Base-by-base conservation (phyloP, 768 basidiomycete species). In the Daedalea quercina region DNA sequence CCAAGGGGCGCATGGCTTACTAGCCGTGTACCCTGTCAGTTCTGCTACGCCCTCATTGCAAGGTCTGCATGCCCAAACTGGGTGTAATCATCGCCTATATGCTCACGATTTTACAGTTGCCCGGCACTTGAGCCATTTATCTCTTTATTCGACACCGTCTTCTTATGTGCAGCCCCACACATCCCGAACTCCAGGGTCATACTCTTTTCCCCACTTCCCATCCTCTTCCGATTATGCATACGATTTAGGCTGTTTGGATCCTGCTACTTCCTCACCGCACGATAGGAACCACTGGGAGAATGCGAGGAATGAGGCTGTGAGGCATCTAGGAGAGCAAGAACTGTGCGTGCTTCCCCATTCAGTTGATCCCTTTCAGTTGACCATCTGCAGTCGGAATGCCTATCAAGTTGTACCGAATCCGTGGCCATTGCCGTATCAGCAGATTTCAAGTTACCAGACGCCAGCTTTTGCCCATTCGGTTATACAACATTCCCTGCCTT, bases 31-130 rank as follows among this genome's bases (percentile, higher is more conserved):
- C 65, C 85, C 89, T 35, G 76, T 84, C 61, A 84, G 84, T 35
- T 89, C 87, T 54, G 82, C 84, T 24, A 86, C 83, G 3, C 87
- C 87, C n/a, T 78, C 86, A 8, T 74, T 80, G 34, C 88, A 90
- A 63, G 86, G 89, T 87, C 63, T 56, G 69, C 33, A 22, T 35
- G 23, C 25, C 40, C 57, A 9, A 57, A 8, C 47, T 3, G 6
- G 54, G 44, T 55, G 54, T 63, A 42, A 28, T 23, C 26, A 0
- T 31, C 12, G 44, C 42, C 47, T 42, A 57, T 57, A 63, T 63
- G 60, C 50, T 63, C n/a, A 57, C 25, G 20, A 17, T 24, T 42
- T 24, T 45, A 1, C 54, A 90, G 89, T 85, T 41, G 75, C 85
- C 22, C 73, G 84, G 26, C 88, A 90, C 68, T 63, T 89, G 22